Evolutionary conservation across 805 yeast species (phyloP).

Genomic region (Metschnikowia hibisci): DNA sequence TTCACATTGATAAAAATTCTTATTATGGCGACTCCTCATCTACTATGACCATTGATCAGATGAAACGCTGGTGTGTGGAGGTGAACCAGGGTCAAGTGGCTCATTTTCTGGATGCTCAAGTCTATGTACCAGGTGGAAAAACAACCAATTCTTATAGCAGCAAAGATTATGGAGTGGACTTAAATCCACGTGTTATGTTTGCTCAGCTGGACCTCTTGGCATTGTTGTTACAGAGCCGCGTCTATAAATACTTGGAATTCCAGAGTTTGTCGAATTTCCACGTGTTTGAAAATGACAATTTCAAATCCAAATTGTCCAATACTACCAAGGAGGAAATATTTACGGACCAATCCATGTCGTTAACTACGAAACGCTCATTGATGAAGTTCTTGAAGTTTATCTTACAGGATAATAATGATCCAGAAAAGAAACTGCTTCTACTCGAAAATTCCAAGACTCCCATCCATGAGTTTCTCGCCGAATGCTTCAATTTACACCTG

Average conservation of each 20-base stretch:
- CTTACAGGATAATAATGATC: constrained; percentile 55
- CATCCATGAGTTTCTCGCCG: constrained; percentile 54
- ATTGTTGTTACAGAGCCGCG: constrained; percentile 76
- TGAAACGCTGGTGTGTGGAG: constrained; percentile 74
- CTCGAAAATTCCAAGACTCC: constrained; percentile 52
- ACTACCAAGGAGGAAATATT: constrained; percentile 87
- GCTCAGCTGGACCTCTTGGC: constrained; percentile 85
- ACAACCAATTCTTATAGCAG: constrained; percentile 52
- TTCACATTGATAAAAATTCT: constrained; percentile 81
- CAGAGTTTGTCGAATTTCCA: constrained; percentile 86
- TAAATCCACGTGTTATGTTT: constrained; percentile 82
- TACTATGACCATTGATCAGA: constrained; percentile 80
- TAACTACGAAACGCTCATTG: constrained; percentile 72
- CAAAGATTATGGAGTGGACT: constrained; percentile 80
- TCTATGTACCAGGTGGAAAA: constrained; percentile 65
- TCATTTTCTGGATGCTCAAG: constrained; percentile 64
- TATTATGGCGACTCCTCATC: constrained; percentile 90
- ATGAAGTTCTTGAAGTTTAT: constrained; percentile 93
- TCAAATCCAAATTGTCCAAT: constrained; percentile 73
- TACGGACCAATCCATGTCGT: constrained; percentile 74
- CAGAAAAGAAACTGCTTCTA: constrained; percentile 54
- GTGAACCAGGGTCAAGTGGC: constrained; percentile 49
- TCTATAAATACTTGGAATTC: constrained; percentile 87
- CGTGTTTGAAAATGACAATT: constrained; percentile 87
- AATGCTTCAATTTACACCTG: constrained; percentile 63